These are phyloP conservation scores for Selenicereus undatus DNA, from an alignment of 148 eudicot genomes.

Conservation along the genomic window DNA sequence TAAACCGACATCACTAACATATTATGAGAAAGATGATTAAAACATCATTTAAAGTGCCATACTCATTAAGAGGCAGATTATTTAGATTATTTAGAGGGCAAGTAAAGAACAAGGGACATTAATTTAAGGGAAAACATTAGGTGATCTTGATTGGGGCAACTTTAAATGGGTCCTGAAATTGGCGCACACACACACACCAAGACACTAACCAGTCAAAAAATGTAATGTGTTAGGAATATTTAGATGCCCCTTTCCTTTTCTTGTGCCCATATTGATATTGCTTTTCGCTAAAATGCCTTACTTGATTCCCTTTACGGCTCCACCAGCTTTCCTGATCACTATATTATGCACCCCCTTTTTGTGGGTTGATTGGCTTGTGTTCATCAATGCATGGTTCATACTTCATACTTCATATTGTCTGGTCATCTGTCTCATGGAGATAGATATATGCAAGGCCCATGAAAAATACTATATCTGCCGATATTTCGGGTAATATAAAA, in stretches of 20 bases:
- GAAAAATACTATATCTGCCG: too few species aligned
- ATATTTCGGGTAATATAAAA: too few species aligned
- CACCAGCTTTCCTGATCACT: slow-evolving; percentile 4
- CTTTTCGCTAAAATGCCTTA: slow-evolving; percentile 12
- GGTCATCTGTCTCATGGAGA: too few species aligned
- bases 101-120: neutral
- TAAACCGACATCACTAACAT: too few species aligned
- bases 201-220: neutral
- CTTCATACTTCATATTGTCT: too few species aligned
- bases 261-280: neutral
- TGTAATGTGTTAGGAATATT: neutral
- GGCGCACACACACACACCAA: neutral
- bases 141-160: neutral
- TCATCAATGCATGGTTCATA: neutral
- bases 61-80: neutral
- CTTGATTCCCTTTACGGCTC: slow-evolving; percentile 28
- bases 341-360: neutral
- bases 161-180: neutral
- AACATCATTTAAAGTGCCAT: neutral
- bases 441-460: too few species aligned
- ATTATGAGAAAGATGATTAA: neutral
- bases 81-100: neutral
- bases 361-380: neutral
- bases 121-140: neutral
- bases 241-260: slow-evolving; percentile 27